These are phyloP conservation scores for Claviceps lovelessii DNA, from an alignment of 2,329 filamentous ascomycete genomes.

Conservation along the genomic window DNA sequence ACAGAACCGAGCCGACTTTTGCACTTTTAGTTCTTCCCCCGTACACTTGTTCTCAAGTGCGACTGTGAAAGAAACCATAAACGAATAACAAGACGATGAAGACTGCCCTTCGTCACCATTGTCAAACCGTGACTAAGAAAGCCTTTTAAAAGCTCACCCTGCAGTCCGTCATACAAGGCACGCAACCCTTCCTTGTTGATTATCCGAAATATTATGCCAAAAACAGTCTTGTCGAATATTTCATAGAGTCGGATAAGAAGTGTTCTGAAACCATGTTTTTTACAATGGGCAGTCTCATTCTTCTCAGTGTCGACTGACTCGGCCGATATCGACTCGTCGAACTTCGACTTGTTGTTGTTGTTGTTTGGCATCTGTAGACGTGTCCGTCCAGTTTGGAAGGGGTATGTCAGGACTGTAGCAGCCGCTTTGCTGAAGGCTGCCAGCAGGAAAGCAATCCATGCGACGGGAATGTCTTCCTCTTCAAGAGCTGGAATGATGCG, in stretches of 20 bases:
- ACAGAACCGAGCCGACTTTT: not conserved
- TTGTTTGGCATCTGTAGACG: slow-evolving; percentile 50
- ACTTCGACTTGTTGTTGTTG: not conserved
- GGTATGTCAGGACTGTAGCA: slow-evolving; percentile 67
- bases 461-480: slow-evolving; percentile 24
- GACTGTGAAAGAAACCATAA: slow-evolving; percentile 45
- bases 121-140: slow-evolving; percentile 79
- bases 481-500: slow-evolving; percentile 37
- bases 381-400: slow-evolving; percentile 73
- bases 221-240: slow-evolving; percentile 35
- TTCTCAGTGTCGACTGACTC: slow-evolving; percentile 3
- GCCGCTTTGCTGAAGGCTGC: slow-evolving; percentile 68
- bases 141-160: slow-evolving; percentile 63
- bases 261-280: slow-evolving; percentile 3
- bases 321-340: slow-evolving; percentile 1
- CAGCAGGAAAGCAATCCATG: slow-evolving; percentile 30
- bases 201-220: slow-evolving; percentile 46
- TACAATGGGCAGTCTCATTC: slow-evolving; percentile 3
- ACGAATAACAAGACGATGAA: slow-evolving; percentile 58
- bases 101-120: slow-evolving; percentile 70
- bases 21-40: not conserved
- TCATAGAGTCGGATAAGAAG: slow-evolving; percentile 6
- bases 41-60: slow-evolving; percentile 12
- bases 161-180: slow-evolving; percentile 63
- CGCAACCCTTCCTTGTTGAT: slow-evolving; percentile 48